phyloP scores from a whole-genome alignment of 768 basidiomycete genomes.

The Daedaleopsis nitida region DNA sequence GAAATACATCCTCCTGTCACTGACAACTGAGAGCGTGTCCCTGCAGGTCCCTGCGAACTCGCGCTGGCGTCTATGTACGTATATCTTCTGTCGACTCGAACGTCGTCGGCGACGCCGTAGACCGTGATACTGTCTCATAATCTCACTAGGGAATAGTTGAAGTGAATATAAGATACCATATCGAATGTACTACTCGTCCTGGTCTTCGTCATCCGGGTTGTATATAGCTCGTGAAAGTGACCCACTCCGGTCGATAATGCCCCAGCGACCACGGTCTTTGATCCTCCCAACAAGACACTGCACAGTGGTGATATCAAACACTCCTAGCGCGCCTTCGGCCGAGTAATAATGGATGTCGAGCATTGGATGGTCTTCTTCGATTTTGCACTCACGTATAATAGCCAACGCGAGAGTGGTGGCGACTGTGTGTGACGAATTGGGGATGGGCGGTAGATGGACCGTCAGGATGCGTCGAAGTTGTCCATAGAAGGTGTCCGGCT shows the following conservation, averaged over 20 bases:
- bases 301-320: conserved; percentile 27
- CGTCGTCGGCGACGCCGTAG: too few relatives aligned
- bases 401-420: conserved; percentile 26
- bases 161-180: too few relatives aligned
- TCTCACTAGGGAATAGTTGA: too few relatives aligned
- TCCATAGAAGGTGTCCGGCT: conserved; percentile 32
- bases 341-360: conserved; percentile 25
- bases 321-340: conserved; percentile 9
- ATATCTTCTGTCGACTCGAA: too few relatives aligned
- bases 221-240: conserved; percentile 11
- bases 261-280: conserved; percentile 16
- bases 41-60: too few relatives aligned
- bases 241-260: conserved; percentile 31
- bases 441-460: conserved; percentile 13
- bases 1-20: too few relatives aligned
- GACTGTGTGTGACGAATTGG: neutral
- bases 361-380: neutral
- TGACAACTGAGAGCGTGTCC: too few relatives aligned
- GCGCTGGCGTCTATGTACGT: too few relatives aligned
- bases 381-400: conserved; percentile 24
- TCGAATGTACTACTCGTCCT: neutral
- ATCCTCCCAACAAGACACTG: conserved; percentile 32
- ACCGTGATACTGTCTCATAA: too few relatives aligned
- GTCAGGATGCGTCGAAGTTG: conserved; percentile 35
- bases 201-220: neutral